phyloP scores from a whole-genome alignment of 2,329 filamentous ascomycete genomes.

The Colletotrichum siamense region DNA sequence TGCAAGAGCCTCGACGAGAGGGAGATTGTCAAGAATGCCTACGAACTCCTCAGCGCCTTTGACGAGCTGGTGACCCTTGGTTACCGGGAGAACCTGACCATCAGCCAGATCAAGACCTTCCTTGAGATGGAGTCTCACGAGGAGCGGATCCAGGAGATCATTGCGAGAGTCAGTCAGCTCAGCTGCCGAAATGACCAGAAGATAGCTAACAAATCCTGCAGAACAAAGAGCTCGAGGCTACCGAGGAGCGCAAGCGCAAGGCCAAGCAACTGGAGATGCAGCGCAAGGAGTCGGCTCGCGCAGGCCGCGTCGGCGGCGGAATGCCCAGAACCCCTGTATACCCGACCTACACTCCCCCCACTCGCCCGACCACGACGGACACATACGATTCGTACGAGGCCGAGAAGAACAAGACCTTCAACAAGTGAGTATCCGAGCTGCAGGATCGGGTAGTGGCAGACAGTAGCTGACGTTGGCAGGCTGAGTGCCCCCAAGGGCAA shows the following conservation, averaged over 20 bases:
- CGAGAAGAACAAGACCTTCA: constrained; percentile 91
- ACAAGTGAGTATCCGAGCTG: constrained; percentile 64
- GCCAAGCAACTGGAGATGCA: constrained; percentile 99
- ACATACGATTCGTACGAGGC: constrained; percentile 95
- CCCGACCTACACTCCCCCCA: constrained; percentile 85
- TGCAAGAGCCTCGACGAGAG: constrained; percentile 96
- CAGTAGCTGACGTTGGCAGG: not conserved
- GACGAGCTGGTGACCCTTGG: constrained; percentile 96
- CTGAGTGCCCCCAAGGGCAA: constrained; percentile 77
- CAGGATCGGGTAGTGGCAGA: too few relatives aligned
- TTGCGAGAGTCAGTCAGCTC: constrained; percentile 72
- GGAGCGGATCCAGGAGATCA: constrained; percentile 98
- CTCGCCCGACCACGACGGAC: constrained; percentile 75
- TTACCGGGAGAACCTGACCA: constrained; percentile 93
- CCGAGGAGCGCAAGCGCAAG: constrained; percentile 97
- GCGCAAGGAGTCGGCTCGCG: constrained; percentile 91
- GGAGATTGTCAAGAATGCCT: constrained; percentile 93
- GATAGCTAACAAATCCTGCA: constrained; percentile 42
- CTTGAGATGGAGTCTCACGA: constrained; percentile 99
- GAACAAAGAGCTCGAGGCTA: constrained; percentile 99
- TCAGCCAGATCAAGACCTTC: constrained; percentile 99
- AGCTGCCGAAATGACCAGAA: not conserved
- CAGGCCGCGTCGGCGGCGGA: constrained; percentile 61
- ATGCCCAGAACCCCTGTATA: constrained; percentile 81
- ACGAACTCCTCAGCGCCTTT: constrained; percentile 94